These are phyloP conservation scores for Ophiostoma himal-ulmi DNA, from an alignment of 2,329 filamentous ascomycete species.

Conservation along the genomic window DNA sequence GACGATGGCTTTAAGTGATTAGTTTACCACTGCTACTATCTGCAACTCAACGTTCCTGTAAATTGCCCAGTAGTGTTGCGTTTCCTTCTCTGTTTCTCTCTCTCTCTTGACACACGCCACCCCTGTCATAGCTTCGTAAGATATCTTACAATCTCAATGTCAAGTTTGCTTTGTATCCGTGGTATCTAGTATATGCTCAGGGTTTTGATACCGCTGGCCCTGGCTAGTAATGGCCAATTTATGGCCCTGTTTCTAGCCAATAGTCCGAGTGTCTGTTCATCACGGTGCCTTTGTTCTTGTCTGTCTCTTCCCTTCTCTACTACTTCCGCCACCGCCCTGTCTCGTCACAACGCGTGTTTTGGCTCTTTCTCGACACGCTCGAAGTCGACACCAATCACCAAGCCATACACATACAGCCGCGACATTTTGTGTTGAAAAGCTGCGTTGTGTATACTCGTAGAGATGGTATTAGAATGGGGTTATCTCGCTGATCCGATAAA, in stretches of 20 bases:
- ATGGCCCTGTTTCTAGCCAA: not conserved
- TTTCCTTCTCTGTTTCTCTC: not conserved
- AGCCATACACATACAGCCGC: not conserved
- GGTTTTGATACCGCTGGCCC: not conserved
- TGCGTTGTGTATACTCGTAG: constrained; percentile 8
- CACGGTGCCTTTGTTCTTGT: not conserved
- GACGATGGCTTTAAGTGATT: not conserved
- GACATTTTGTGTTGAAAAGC: not conserved
- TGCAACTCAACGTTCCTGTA: too few species aligned
- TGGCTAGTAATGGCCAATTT: not conserved
- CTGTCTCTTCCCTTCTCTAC: not conserved
- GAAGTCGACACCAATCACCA: not conserved
- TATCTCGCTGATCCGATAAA: not conserved
- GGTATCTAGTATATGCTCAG: not conserved
- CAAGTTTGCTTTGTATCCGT: not conserved
- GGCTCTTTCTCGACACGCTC: not conserved
- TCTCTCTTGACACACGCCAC: not conserved
- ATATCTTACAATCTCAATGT: not conserved
- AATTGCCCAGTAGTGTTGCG: too few species aligned
- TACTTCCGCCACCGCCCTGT: not conserved
- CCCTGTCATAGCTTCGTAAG: not conserved
- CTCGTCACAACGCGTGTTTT: constrained; percentile 3
- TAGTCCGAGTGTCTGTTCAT: not conserved
- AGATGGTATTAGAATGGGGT: not conserved
- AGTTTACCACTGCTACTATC: too few species aligned